Percentiles rank a stretch among this genome's conserved stretches.
Evolutionary conservation across 2,329 filamentous ascomycete species (phyloP).

Genomic region (Ophioceras dolichostomum): DNA sequence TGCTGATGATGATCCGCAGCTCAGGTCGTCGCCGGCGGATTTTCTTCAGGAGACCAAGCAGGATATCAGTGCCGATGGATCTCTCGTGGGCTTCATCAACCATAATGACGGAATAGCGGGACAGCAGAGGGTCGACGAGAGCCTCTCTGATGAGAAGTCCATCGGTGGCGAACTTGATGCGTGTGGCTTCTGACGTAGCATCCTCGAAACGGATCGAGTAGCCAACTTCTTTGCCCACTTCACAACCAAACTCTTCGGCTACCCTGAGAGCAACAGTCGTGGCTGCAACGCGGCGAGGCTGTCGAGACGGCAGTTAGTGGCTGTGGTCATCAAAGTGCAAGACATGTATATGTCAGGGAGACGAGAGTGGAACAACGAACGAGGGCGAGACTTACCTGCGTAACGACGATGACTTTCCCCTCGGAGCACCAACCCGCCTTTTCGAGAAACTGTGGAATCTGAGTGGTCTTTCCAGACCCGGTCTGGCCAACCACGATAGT

Average conservation of each 20-base stretch:
- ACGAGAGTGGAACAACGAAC: background rate
- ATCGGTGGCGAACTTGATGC: constrained; percentile 93
- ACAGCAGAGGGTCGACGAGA: constrained; percentile 81
- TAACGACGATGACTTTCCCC: constrained; percentile 75
- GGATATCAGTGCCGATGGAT: constrained; percentile 81
- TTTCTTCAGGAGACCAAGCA: constrained; percentile 85
- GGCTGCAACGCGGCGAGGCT: constrained; percentile 84
- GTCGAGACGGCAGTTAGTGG: constrained; percentile 1
- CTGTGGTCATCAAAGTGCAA: background rate
- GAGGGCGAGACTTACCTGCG: constrained; percentile 54
- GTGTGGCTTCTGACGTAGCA: constrained; percentile 70
- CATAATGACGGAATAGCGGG: constrained; percentile 91
- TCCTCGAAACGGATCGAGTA: constrained; percentile 93
- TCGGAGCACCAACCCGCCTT: constrained; percentile 79
- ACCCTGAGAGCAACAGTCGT: constrained; percentile 83
- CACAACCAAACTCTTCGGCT: constrained; percentile 77
- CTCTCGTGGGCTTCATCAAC: constrained; percentile 95
- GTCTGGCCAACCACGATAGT: constrained; percentile 90
- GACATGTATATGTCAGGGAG: too few species aligned
- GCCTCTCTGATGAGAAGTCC: constrained; percentile 85
- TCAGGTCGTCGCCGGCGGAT: constrained; percentile 71
- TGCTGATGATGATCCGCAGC: constrained; percentile 80
- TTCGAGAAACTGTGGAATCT: constrained; percentile 85
- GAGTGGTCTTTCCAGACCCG: constrained; percentile 90
- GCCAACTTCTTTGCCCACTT: constrained; percentile 80